Conservation (phyloP, 2,329 filamentous ascomycete genomes). For the Teratosphaeriaceae sp. region DNA sequence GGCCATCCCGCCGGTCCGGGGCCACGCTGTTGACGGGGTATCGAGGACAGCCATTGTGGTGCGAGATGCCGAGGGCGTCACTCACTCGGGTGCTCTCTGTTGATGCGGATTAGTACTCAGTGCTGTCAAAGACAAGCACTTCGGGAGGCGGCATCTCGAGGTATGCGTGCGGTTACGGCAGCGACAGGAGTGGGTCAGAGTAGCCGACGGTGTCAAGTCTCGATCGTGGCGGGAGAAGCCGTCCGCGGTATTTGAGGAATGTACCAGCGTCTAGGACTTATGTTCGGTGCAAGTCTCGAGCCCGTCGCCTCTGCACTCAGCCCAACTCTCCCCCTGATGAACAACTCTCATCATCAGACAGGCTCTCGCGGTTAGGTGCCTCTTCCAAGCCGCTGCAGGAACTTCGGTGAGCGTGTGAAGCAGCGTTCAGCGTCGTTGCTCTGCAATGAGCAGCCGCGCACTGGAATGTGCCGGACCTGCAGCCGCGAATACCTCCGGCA, state of each 20-base stretch:
- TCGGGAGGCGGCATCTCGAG: too few species aligned
- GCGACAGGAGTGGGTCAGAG: not conserved
- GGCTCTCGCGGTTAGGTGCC: too few species aligned
- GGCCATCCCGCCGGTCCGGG: not conserved
- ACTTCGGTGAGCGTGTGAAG: not conserved
- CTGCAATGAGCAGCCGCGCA: not conserved
- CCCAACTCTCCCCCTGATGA: too few species aligned
- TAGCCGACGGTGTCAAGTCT: not conserved
- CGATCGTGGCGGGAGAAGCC: not conserved
- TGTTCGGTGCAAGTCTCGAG: too few species aligned
- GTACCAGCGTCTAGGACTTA: too few species aligned
- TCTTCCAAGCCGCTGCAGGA: too few species aligned
- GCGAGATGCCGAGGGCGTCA: not conserved
- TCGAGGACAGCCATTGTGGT: not conserved
- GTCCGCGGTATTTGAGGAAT: constrained; percentile 1
- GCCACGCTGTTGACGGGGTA: not conserved
- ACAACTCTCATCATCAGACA: too few species aligned
- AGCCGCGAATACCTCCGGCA: too few species aligned
- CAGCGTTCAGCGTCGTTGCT: not conserved
- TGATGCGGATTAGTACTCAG: too few species aligned
- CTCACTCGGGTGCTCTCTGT: not conserved
- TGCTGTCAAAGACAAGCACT: too few species aligned
- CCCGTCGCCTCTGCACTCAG: too few species aligned
- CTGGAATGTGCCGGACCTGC: constrained; percentile 2
- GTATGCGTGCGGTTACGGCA: constrained; percentile 2